Evolutionary conservation across 495 filamentous ascomycete species (phyloP), one percentile per base, ranked within the genome.

Genomic region (Neurospora pannonica): DNA sequence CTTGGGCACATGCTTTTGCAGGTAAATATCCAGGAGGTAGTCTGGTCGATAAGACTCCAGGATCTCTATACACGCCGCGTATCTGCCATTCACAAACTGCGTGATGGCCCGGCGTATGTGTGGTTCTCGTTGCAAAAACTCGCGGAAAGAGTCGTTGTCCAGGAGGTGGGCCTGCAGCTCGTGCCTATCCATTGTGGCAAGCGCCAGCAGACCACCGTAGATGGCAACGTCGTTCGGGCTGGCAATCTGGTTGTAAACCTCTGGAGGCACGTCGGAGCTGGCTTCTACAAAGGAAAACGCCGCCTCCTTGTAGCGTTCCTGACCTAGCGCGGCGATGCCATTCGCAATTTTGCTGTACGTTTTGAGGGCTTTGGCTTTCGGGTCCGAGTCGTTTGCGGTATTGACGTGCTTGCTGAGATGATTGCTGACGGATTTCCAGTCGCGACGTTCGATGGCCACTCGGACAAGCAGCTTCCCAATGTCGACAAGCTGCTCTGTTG

Each of bases 91-190:
- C 76, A 93, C 92, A 82, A 98, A 98, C 84, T 92, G 91, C 2
- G 88, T 85, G 72, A 99, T 92, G 34, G 96, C 97, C 24, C 94
- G 93, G 70, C 97, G 92, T 75, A 99, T 92, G 77, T 98, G 95
- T 2, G 97, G 95, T 79, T 98, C 96, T 2, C 95, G 87, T 80
- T 99, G 95, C 4, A 99, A 88, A 82, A 94, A 98, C 70, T 87
- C 89, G 67, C 97, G 90, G 86, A 99, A 99, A 39, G 85, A 83
- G 36, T 83, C 82, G 76, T 93, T 95, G 21, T 95, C 94, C 0
- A 99, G 89, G 10, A 98, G 93, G 24, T 85, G 84, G 7, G 77
- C 82, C 78, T 97, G 93, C 19, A 99, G 85, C 74, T 93, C 89
- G 11, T 84, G 83, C 54, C 96, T 89, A 70, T 92, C 88, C 93